Base-by-base conservation (phyloP, 495 filamentous ascomycete genomes). In the Penicillium waksmanii region DNA sequence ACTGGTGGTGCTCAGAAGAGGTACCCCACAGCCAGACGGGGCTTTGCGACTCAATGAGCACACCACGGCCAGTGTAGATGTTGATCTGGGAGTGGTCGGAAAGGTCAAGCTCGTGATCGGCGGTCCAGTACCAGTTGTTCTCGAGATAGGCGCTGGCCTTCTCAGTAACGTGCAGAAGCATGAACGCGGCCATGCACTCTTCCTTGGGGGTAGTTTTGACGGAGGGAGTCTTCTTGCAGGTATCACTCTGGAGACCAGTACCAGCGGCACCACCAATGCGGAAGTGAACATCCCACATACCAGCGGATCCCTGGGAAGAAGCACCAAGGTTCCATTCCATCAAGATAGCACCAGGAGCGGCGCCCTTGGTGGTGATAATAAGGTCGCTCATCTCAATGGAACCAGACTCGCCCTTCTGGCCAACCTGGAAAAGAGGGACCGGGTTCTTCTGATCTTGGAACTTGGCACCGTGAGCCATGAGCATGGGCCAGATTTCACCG, bases 91-190 rank as follows among this genome's bases (percentile, higher is more conserved):
- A 84, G 75, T 90, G 85, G 66, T 89, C 88, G 8, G 73, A 46
- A 4, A 85, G 83, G 70, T 97, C 94, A 42, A 98, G 87, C 60
- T 92, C 89, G 78, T 98, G 94, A 73, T 98, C 94, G 2, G 94
- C 86, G 27, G 93, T 92, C 94, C 94, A 98, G 73, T 89, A 90
- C 94, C 94, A 98, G 44, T 84, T 86, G 75, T 98, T 97, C 77
- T 97, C 94, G 49, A 96, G 74, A 72, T 96, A 96, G 15, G 87
- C 83, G 53, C 84, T 87, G 6, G 83, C 90, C 25, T 84, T 78
- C 47, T 82, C 66, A 5, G 90, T 90, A 38, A 96, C 74, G 70
- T 96, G 92, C 18, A 98, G 75, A 55, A 94, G 84, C 76, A 96
- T 78, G 81, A 95, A 95, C 12, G 91, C 81, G 27, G 87, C 84